Percentiles rank a stretch among this genome's conserved stretches.
These are phyloP conservation scores for Venturia nashicola DNA, from an alignment of 2,329 filamentous ascomycete genomes.

Conservation along the genomic window DNA sequence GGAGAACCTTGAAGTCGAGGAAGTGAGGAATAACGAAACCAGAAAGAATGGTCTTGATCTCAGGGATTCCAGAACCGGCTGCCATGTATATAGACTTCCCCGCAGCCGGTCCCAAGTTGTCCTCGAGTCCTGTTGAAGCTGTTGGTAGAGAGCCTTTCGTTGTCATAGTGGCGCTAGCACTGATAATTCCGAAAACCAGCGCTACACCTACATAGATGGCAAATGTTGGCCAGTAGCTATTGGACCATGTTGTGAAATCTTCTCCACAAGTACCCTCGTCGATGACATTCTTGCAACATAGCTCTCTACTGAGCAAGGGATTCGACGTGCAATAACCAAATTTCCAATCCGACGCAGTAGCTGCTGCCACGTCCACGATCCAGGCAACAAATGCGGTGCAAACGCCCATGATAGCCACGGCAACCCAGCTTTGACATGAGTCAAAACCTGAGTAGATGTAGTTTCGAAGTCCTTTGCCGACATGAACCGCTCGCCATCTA, in stretches of 20 bases:
- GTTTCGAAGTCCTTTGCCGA: constrained; percentile 30
- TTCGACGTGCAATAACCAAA: constrained; percentile 40
- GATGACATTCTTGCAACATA: constrained; percentile 30
- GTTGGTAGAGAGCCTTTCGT: constrained; percentile 38
- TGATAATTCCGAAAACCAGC: constrained; percentile 37
- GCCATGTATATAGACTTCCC: constrained; percentile 48
- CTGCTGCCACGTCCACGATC: constrained; percentile 41
- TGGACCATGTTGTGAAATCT: constrained; percentile 33
- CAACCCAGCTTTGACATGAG: constrained; percentile 42
- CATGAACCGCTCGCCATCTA: constrained; percentile 35
- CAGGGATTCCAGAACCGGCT: constrained; percentile 46
- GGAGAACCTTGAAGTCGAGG: constrained; percentile 40
- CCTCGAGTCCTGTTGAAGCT: constrained; percentile 21
- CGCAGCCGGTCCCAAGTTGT: constrained; percentile 15
- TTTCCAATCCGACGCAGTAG: constrained; percentile 45
- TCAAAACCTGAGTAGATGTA: constrained; percentile 32
- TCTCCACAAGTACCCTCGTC: not conserved
- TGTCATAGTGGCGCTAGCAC: constrained; percentile 36
- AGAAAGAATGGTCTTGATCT: constrained; percentile 49
- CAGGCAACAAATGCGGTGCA: constrained; percentile 45
- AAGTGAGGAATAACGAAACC: constrained; percentile 50
- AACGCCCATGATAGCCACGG: constrained; percentile 39
- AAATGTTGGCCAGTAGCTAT: constrained; percentile 29
- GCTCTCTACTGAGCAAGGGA: constrained; percentile 33
- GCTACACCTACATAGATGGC: constrained; percentile 38